Conservation (phyloP, 2,329 filamentous ascomycete genomes). For the Cercospora beticola region DNA sequence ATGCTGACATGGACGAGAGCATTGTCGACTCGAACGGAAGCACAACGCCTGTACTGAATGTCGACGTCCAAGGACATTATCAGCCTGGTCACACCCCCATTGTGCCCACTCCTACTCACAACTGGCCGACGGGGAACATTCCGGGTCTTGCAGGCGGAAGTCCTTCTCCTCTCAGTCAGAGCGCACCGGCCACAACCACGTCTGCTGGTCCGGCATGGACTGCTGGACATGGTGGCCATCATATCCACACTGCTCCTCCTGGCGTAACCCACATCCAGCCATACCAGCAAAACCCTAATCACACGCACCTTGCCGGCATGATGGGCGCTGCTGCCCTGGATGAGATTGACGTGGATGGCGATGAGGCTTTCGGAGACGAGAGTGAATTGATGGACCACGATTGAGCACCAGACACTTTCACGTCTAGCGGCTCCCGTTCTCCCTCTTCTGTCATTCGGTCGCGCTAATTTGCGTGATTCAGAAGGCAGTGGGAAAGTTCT, state of each 20-base stretch:
- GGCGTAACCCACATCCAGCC: constrained; percentile 3
- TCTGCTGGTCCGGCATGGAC: constrained; percentile 25
- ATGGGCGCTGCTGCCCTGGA: constrained; percentile 42
- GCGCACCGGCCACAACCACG: constrained; percentile 34
- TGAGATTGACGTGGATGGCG: constrained; percentile 38
- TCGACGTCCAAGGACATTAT: constrained; percentile 31
- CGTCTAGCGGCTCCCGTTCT: neutral
- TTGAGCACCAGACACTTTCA: neutral
- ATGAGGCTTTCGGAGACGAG: constrained; percentile 48
- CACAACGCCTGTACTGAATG: constrained; percentile 33
- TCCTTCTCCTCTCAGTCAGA: constrained; percentile 30
- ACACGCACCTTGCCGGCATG: constrained; percentile 40
- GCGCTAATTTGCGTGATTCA: neutral
- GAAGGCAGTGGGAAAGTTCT: neutral
- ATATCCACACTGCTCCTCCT: constrained; percentile 1
- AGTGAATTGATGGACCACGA: constrained; percentile 46
- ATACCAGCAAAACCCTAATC: constrained; percentile 16
- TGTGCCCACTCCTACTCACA: constrained; percentile 22
- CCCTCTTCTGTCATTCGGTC: neutral
- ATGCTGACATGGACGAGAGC: constrained; percentile 36
- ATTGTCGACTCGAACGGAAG: constrained; percentile 32
- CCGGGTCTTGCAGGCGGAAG: constrained; percentile 2
- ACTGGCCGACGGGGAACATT: constrained; percentile 15
- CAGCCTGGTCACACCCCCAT: constrained; percentile 32
- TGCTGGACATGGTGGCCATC: neutral